A percentile compares a stretch with the other conserved stretches of the same genome.
Evolutionary conservation across 2,329 filamentous ascomycete genomes (phyloP).

Genomic region (Botryotinia globosa): DNA sequence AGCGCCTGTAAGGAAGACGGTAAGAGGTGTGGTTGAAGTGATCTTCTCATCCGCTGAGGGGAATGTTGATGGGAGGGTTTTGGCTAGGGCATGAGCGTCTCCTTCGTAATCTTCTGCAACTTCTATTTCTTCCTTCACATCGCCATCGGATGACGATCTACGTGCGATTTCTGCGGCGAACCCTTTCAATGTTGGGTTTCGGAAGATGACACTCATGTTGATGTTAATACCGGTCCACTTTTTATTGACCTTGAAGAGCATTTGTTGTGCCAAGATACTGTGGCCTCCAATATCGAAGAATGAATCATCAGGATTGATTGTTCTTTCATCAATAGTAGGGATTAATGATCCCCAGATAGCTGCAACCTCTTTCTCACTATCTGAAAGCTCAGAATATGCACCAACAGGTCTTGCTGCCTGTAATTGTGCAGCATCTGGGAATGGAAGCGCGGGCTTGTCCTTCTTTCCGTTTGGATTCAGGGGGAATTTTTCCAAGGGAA

Average conservation of each 20-base stretch:
- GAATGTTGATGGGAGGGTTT: conserved; percentile 42
- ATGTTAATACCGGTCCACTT: conserved; percentile 63
- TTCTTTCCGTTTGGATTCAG: conserved; percentile 87
- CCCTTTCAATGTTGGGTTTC: conserved; percentile 56
- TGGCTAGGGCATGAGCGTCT: conserved; percentile 42
- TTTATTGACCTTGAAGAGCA: conserved; percentile 68
- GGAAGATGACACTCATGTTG: conserved; percentile 68
- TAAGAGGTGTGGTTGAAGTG: conserved; percentile 42
- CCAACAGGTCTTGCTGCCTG: conserved; percentile 51
- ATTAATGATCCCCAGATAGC: conserved; percentile 73
- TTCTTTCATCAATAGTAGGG: conserved; percentile 62
- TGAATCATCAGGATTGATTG: conserved; percentile 57
- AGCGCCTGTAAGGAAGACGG: conserved; percentile 80
- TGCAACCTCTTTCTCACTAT: conserved; percentile 66
- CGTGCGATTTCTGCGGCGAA: conserved; percentile 54
- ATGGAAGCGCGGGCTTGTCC: conserved; percentile 75
- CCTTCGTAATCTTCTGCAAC: conserved; percentile 48
- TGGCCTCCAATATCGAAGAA: conserved; percentile 84
- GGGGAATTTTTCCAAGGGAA: conserved; percentile 69
- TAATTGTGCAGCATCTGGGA: conserved; percentile 71
- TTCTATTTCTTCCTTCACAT: conserved; percentile 40
- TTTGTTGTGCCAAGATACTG: conserved; percentile 75
- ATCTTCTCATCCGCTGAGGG: conserved; percentile 38
- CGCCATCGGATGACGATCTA: conserved; percentile 33
- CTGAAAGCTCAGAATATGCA: conserved; percentile 44